Base-by-base conservation (phyloP, 257 asterid genomes). In the Paulownia fortunei region DNA sequence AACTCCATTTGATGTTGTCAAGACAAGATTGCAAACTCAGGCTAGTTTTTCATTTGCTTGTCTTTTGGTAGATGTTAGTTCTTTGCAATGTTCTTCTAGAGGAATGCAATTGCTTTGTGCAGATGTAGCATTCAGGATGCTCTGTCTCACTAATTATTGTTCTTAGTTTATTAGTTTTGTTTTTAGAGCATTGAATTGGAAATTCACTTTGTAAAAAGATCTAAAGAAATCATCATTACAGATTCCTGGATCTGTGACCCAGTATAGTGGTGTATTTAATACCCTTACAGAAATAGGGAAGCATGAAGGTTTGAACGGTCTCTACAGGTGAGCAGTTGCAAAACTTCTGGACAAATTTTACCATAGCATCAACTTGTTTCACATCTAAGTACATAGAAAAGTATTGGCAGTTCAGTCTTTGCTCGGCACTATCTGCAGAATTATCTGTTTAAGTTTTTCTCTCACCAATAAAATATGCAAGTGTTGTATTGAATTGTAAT, bases 1-100 rank as follows among this genome's bases (percentile, higher is more conserved):
- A 13, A 95, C 99, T 66, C 99, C 99, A 47, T 91, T 93, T 77
- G 99, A 95, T 77, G 99, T 93, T 42, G 96, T 91, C 85, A 93
- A 95, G 87, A 95, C 96, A 69, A 90, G 97, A 87, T 82, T 90
- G 79, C 98, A 95, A 82, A 91, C 97, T 55, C 92, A 86, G 96
- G 98, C 86, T 39, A 75, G 73, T 64, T 62, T 64, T 66, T 63
- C 72, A 15, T 74, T 44, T 63, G 11, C 16, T 73, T 39, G 21
- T 62, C 47, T 61, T n/a, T n/a, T n/a, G n/a, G n/a, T n/a, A n/a
- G n/a, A n/a, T n/a, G n/a, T n/a, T n/a, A n/a, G n/a, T n/a, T n/a
- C n/a, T n/a, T n/a, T n/a, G n/a, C n/a, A n/a, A n/a, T n/a, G n/a
- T n/a, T n/a, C n/a, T n/a, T n/a, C n/a, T n/a, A n/a, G n/a, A n/a